Conservation (phyloP, 306 rosid genomes). For the Trichosanthes cucumerina region DNA sequence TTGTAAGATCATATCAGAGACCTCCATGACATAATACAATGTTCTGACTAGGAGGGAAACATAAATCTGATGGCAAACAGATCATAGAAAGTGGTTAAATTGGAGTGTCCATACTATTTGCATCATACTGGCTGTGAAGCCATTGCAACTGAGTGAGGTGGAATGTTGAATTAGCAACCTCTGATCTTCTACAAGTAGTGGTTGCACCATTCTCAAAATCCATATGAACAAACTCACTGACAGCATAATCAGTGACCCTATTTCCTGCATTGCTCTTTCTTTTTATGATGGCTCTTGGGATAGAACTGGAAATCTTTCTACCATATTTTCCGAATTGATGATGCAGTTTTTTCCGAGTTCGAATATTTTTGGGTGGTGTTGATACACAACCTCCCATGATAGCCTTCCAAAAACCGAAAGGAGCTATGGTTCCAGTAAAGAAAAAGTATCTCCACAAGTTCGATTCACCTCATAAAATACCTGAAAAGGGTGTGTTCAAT, state of each 20-base stretch:
- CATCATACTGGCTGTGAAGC: conserved; percentile 61
- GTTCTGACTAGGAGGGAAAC: background rate
- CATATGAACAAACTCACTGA: conserved; percentile 64
- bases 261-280: conserved; percentile 37
- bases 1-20: background rate
- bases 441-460: background rate
- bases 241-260: conserved; percentile 53
- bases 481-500: background rate
- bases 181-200: conserved; percentile 61
- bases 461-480: conserved; percentile 4
- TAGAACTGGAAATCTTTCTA: conserved; percentile 31
- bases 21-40: background rate
- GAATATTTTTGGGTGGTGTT: conserved; percentile 25
- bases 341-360: conserved; percentile 27
- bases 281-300: conserved; percentile 30
- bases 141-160: conserved; percentile 74
- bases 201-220: conserved; percentile 60
- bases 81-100: background rate
- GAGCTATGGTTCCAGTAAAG: background rate
- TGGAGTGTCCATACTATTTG: conserved; percentile 29
- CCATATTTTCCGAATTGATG: conserved; percentile 24
- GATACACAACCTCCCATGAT: conserved; percentile 83
- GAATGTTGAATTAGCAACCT: conserved; percentile 55
- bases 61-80: background rate
- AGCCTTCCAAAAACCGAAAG: background rate